Base-by-base conservation (phyloP, 495 filamentous ascomycete species). In the Penicillium odoratum region DNA sequence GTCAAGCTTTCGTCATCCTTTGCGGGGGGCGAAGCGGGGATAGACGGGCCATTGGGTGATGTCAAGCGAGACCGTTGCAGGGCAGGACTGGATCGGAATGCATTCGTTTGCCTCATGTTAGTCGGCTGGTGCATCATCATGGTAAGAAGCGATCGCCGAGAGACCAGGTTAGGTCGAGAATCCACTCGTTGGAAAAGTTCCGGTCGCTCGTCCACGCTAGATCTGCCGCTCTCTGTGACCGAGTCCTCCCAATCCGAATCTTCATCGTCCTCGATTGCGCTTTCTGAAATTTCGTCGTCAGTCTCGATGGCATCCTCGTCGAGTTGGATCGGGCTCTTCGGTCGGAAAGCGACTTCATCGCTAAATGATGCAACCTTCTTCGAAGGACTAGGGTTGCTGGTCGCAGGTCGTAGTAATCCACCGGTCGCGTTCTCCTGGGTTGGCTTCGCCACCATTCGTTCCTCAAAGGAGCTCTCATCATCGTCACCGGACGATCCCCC, bases 211-310 rank as follows among this genome's bases (percentile, higher is more conserved):
- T 93, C 89, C 26, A 90, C 79, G 65, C 87, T 93, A 0, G 91
- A 89, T 52, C 85, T 86, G 25, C 85, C 91, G 63, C 87, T 95
- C 57, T 95, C 89, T 33, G 92, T 92, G n/a, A 88, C 83, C 7
- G 92, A 94, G 61, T 97, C 93, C 68, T 96, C 92, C 91, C 92
- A 96, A 55, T 94, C 89, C 10, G 81, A 91, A 28, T 88, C 89
- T 47, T 92, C 90, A 44, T 95, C 93, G 51, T 96, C 92, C 54
- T 95, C 91, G 47, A 92, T 92, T 26, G 89, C 89, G 61, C 88
- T 90, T 69, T 94, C 90, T 4, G 88, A 88, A 30, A 90, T 79
- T 49, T 84, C 85, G 25, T 88, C 85, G 28, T 86, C 83, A 5
- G 85, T 87, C 60, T 90, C 89, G 47, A 92, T 90, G 15, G 87